phyloP scores from a whole-genome alignment of 2,329 filamentous ascomycete genomes.

The Trichoderma sp. region DNA sequence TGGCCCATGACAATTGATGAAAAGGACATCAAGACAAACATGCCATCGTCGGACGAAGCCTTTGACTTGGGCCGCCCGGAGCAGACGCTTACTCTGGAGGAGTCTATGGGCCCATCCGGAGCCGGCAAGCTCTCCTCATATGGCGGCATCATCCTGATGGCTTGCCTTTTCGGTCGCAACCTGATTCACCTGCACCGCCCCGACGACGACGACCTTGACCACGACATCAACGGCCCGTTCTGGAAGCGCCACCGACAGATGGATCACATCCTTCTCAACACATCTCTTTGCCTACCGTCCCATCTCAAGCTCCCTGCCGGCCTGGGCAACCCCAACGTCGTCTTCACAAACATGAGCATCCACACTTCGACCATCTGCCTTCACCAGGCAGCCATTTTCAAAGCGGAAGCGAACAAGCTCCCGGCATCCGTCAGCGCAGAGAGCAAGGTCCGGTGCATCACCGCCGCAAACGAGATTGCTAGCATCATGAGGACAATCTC shows the following conservation, averaged over 20 bases:
- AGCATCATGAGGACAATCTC: conserved; percentile 94
- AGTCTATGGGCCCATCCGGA: conserved; percentile 69
- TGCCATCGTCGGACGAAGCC: conserved; percentile 80
- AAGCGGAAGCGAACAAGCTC: conserved; percentile 84
- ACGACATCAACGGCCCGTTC: conserved; percentile 88
- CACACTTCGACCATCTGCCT: conserved; percentile 95
- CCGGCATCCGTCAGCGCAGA: conserved; percentile 75
- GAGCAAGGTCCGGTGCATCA: conserved; percentile 89
- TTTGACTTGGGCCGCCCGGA: conserved; percentile 78
- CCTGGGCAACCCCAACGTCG: conserved; percentile 73
- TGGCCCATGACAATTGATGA: conserved; percentile 97
- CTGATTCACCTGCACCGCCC: conserved; percentile 87
- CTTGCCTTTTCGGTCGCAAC: conserved; percentile 88
- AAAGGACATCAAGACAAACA: conserved; percentile 79
- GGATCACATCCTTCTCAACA: conserved; percentile 88
- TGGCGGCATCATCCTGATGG: conserved; percentile 76
- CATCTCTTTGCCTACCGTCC: conserved; percentile 75
- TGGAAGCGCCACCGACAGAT: conserved; percentile 90
- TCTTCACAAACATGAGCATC: conserved; percentile 96
- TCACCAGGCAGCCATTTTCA: conserved; percentile 98
- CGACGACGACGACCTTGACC: conserved; percentile 73
- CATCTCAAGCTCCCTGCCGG: conserved; percentile 76
- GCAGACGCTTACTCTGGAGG: conserved; percentile 64
- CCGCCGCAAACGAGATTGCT: conserved; percentile 88
- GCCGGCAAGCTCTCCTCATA: conserved; percentile 72